A percentile compares a stretch with the other conserved stretches of the same genome.
Evolutionary conservation across 495 filamentous ascomycete species (phyloP).

Genomic region (Hypoxylon perforatum): DNA sequence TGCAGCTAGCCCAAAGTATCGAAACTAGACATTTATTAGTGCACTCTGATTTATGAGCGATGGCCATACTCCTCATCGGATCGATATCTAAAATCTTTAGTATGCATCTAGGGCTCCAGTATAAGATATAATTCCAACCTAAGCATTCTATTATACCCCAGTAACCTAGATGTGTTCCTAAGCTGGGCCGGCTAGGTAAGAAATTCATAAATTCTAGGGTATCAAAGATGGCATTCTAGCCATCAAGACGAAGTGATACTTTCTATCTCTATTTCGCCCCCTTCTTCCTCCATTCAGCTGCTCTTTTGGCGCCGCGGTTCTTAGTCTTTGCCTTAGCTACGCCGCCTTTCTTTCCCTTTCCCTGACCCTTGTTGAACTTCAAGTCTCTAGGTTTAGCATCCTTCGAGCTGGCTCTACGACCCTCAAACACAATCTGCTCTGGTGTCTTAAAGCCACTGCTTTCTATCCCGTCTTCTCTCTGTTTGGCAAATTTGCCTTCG

Average conservation of each 20-base stretch:
- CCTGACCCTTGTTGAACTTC: conserved; percentile 68
- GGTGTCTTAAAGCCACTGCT: conserved; percentile 62
- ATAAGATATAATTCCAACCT: neutral
- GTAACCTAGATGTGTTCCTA: neutral
- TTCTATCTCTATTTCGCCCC: conserved; percentile 16
- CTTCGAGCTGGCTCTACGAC: conserved; percentile 78
- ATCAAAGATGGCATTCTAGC: neutral
- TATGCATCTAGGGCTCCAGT: neutral
- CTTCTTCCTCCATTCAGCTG: conserved; percentile 72
- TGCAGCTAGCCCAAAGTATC: conserved; percentile 23
- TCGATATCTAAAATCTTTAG: neutral
- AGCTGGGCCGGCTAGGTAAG: neutral
- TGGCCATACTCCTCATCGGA: neutral
- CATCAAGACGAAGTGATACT: neutral
- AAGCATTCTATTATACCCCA: too few species aligned
- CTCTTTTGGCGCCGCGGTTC: conserved; percentile 65
- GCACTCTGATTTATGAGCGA: conserved; percentile 10
- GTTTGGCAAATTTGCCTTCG: conserved; percentile 47
- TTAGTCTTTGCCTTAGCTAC: conserved; percentile 58
- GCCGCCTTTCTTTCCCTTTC: conserved; percentile 71
- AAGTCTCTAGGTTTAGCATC: conserved; percentile 69
- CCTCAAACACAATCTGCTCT: conserved; percentile 87
- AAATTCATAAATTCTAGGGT: neutral
- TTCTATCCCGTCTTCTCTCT: conserved; percentile 37
- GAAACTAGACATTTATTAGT: conserved; percentile 26